Evolutionary conservation across 768 basidiomycete species (phyloP).

Genomic region (Lentinula detonsa): DNA sequence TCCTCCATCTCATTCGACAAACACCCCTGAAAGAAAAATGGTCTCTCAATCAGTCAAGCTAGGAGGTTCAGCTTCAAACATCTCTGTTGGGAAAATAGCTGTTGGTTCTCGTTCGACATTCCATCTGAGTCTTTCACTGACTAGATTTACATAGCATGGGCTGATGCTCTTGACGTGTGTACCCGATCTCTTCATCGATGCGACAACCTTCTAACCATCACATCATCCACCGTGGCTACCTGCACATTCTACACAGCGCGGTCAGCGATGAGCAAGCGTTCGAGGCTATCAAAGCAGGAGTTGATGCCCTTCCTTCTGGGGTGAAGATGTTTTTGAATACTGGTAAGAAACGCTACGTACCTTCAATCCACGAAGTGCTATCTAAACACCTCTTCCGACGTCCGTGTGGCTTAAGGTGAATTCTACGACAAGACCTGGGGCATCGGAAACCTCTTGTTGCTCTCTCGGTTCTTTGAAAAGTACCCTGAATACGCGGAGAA

Average conservation of each 20-base stretch:
- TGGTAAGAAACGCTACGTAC: constrained; percentile 8
- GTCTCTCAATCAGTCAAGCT: constrained; percentile 23
- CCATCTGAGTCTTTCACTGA: not conserved
- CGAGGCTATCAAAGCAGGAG: constrained; percentile 50
- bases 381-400: not conserved
- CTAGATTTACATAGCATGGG: constrained; percentile 26
- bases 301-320: constrained; percentile 35
- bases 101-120: constrained; percentile 18
- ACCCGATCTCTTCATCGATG: not conserved
- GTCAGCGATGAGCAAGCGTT: constrained; percentile 56
- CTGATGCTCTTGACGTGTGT: constrained; percentile 54
- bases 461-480: constrained; percentile 42
- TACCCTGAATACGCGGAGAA: constrained; percentile 27
- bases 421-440: constrained; percentile 47
- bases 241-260: constrained; percentile 17
- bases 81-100: constrained; percentile 31
- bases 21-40: constrained; percentile 14
- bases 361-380: no score
- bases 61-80: constrained; percentile 28
- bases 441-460: constrained; percentile 43
- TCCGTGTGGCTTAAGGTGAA: constrained; percentile 27
- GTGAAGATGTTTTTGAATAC: constrained; percentile 44
- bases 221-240: not conserved
- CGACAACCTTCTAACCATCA: not conserved
- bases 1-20: not conserved